phyloP scores from a whole-genome alignment of 169 alveolate genomes.

The Perkinsus olseni region DNA sequence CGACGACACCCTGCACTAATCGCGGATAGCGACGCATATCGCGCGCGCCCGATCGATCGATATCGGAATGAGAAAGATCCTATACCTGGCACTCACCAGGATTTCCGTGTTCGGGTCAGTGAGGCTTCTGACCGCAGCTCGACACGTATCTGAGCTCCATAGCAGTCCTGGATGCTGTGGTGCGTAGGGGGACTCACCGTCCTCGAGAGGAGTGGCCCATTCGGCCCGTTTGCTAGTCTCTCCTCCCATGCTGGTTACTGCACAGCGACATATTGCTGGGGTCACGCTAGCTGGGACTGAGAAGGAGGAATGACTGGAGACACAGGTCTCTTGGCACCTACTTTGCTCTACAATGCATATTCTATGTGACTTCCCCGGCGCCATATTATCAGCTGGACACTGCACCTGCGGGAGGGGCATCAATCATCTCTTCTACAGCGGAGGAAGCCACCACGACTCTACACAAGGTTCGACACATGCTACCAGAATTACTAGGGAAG shows the following conservation, averaged over 20 bases:
- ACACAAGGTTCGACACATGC: too few species aligned
- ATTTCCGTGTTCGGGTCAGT: neutral
- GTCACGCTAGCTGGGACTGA: neutral
- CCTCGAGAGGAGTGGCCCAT: neutral
- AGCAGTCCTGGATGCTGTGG: neutral
- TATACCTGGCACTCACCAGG: neutral
- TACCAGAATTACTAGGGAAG: too few species aligned
- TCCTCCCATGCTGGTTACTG: neutral
- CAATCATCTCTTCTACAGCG: too few species aligned
- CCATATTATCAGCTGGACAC: too few species aligned
- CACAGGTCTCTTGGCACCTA: neutral
- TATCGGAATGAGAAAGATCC: too few species aligned
- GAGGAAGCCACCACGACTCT: too few species aligned
- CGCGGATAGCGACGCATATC: too few species aligned
- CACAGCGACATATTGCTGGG: neutral
- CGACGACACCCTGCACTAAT: too few species aligned
- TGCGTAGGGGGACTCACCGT: neutral
- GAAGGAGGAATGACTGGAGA: neutral
- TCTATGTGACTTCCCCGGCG: too few species aligned
- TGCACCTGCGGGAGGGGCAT: too few species aligned
- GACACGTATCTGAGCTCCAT: neutral
- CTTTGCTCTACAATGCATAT: too few species aligned
- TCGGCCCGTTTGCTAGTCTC: neutral
- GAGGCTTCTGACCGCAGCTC: neutral
- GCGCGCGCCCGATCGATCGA: neutral